Base-by-base conservation (phyloP, 345 rosid genomes). In the Adansonia digitata region DNA sequence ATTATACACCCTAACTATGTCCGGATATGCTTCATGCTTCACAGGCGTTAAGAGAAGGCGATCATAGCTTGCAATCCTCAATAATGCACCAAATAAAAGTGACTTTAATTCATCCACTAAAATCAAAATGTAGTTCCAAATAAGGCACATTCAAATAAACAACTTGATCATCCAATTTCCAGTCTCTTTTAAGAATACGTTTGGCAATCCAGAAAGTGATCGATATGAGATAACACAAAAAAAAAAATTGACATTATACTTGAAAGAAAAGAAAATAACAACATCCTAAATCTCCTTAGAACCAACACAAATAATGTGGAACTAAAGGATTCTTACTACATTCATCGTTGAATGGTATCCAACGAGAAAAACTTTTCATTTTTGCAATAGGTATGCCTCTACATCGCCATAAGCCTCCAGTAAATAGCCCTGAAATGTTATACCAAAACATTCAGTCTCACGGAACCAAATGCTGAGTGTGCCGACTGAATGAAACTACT, bases 231-330 rank as follows among this genome's bases (percentile, higher is more conserved):
- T n/a, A n/a, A n/a, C n/a, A n/a, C n/a, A n/a, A n/a, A n/a, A n/a
- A n/a, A n/a, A n/a, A 43, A 43, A 66, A 43, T 24, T 24, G 20
- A 31, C 3, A 40, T 29, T 37, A 63, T 35, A 18, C 68, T 63
- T 63, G 27, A 69, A 66, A 63, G 24, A 8, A 7, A 51, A 70
- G 74, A 49, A 18, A 70, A 46, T 15, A 0, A 71, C 46, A 31
- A 45, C 24, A 78, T 57, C 79, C 80, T 80, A 83, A 80, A 84
- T 87, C 88, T 62, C 90, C 82, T 85, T 74, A 78, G 88, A 72
- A 68, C 88, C 90, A 66, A 71, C 35, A 73, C 51, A 3, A 60
- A 59, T 34, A 40, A 61, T 18, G 73, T 68, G 88, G 82, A 68
- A 61, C 90, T 75, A 81, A 85, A 78, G 85, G 88, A 87, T 85